Percentiles rank a stretch among this genome's conserved stretches.
phyloP scores from a whole-genome alignment of 805 yeast species.

The Nakazawaea holstii region DNA sequence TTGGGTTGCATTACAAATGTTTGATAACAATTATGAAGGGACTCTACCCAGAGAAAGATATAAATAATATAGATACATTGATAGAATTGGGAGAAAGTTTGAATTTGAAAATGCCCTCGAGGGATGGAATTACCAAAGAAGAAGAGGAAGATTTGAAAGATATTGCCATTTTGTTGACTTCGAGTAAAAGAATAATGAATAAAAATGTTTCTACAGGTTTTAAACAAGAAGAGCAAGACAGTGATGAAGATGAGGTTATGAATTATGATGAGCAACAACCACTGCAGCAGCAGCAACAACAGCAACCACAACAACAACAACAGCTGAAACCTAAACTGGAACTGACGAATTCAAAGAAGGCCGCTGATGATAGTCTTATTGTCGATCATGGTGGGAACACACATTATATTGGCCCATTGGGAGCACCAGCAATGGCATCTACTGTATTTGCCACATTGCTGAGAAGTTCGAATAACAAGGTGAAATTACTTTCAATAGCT shows the following conservation, averaged over 20 bases:
- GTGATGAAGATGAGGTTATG: neutral
- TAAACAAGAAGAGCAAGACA: constrained; percentile 1
- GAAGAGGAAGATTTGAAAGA: constrained; percentile 11
- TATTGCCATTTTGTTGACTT: constrained; percentile 12
- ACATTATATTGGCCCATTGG: constrained; percentile 17
- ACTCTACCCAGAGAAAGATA: constrained; percentile 16
- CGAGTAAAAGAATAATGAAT: constrained; percentile 6
- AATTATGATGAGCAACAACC: neutral
- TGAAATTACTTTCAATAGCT: neutral
- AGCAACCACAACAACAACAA: neutral
- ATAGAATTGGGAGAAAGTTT: constrained; percentile 14
- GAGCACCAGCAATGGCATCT: constrained; percentile 13
- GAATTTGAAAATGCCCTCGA: constrained; percentile 16
- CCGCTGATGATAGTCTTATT: constrained; percentile 11
- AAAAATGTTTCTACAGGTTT: neutral
- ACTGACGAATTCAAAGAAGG: neutral
- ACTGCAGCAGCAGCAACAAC: neutral
- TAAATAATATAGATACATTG: constrained; percentile 15
- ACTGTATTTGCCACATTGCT: constrained; percentile 7
- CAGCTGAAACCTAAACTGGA: neutral
- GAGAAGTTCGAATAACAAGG: constrained; percentile 6
- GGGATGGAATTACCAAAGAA: constrained; percentile 7
- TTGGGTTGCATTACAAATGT: constrained; percentile 18
- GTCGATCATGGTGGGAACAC: constrained; percentile 15
- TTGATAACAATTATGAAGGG: constrained; percentile 12